phyloP scores from a whole-genome alignment of 2,329 filamentous ascomycete genomes.

The Fusarium sp. region DNA sequence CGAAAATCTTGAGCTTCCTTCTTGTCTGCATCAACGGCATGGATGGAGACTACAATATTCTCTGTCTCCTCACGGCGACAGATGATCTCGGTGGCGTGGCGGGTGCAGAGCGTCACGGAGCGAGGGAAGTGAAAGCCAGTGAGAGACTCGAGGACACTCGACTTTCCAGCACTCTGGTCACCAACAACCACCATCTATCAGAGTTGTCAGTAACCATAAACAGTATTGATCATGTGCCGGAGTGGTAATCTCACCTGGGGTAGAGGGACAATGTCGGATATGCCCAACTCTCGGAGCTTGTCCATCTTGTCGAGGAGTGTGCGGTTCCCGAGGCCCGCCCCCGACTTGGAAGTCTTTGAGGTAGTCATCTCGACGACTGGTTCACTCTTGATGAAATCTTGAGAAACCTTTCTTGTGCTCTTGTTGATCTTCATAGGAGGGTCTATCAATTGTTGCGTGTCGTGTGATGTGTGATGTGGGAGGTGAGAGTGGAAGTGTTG shows the following conservation, averaged over 20 bases:
- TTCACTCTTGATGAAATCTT: no score
- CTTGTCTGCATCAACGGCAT: constrained; percentile 22
- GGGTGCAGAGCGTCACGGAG: constrained; percentile 58
- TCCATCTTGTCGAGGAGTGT: constrained; percentile 52
- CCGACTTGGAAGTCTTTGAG: neutral
- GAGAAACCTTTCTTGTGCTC: no score
- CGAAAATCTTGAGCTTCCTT: constrained; percentile 43
- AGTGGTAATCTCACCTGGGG: constrained; percentile 63
- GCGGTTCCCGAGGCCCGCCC: constrained; percentile 35
- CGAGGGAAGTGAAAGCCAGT: constrained; percentile 62
- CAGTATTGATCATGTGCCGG: neutral
- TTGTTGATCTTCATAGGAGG: no score
- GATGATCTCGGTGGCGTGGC: constrained; percentile 62
- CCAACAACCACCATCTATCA: constrained; percentile 83
- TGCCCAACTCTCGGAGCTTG: constrained; percentile 54
- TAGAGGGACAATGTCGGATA: constrained; percentile 51
- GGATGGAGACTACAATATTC: constrained; percentile 57
- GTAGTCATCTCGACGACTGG: constrained; percentile 11
- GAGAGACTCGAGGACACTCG: constrained; percentile 79
- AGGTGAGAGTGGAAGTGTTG: no score
- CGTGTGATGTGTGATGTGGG: no score
- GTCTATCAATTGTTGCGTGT: no score
- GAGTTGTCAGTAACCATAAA: neutral
- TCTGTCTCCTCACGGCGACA: constrained; percentile 51
- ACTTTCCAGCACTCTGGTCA: constrained; percentile 88